These are phyloP conservation scores for Hirschfeldia incana DNA, from an alignment of 345 rosid species.

Conservation along the genomic window DNA sequence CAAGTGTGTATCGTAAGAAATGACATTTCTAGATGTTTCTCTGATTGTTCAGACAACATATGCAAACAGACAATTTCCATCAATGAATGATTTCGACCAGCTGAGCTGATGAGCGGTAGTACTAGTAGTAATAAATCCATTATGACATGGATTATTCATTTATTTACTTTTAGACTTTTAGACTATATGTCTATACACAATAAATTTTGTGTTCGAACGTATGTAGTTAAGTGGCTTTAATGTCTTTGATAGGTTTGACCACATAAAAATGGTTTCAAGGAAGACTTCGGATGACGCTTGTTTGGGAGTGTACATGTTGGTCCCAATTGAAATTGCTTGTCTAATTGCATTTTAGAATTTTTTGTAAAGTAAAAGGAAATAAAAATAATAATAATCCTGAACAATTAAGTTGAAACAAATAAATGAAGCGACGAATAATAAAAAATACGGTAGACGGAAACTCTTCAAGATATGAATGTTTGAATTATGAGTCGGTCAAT, in stretches of 20 bases:
- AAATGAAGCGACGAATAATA: slow-evolving; percentile 8
- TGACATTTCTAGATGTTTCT: slow-evolving; percentile 28
- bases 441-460: slow-evolving; percentile 23
- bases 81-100: not conserved
- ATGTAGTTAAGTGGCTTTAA: not conserved
- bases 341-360: not conserved
- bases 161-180: not conserved
- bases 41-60: slow-evolving; percentile 19
- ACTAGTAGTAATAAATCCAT: not conserved
- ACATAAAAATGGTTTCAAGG: not conserved
- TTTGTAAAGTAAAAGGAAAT: not conserved
- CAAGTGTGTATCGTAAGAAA: not conserved
- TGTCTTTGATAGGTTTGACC: not conserved
- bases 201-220: not conserved
- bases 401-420: not conserved
- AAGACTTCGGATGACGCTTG: not conserved
- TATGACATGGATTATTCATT: not conserved
- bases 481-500: slow-evolving; percentile 38
- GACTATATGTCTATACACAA: too few species aligned
- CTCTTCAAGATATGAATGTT: slow-evolving; percentile 35
- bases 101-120: not conserved
- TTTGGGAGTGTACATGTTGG: not conserved
- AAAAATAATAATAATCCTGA: not conserved
- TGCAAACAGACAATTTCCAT: slow-evolving; percentile 15
- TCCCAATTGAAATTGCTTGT: not conserved